phyloP scores from a whole-genome alignment of 176 grass and related monocot genomes.

The Carex kokanica region DNA sequence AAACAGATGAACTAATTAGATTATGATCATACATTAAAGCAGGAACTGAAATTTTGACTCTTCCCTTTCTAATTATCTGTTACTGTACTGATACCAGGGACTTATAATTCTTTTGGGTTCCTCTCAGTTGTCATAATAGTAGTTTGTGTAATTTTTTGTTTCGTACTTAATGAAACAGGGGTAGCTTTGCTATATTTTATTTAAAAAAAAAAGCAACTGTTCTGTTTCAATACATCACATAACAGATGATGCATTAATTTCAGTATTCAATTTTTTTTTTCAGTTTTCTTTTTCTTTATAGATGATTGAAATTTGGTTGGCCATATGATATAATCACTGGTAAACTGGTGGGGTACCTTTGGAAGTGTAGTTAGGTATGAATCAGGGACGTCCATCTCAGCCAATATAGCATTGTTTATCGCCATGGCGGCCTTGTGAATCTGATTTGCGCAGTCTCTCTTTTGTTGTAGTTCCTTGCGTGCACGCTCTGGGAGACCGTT shows the following conservation, averaged over 20 bases:
- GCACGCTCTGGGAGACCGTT: slow-evolving; percentile 52
- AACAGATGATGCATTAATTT: neutral
- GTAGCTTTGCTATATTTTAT: neutral
- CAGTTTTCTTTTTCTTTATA: neutral
- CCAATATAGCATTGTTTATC: slow-evolving; percentile 76
- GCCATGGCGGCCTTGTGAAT: slow-evolving; percentile 99
- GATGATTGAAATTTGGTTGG: neutral
- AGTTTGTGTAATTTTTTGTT: neutral
- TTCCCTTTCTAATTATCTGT: neutral
- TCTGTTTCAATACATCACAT: neutral
- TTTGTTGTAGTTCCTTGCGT: slow-evolving; percentile 75
- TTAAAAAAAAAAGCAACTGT: neutral
- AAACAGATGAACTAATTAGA: neutral
- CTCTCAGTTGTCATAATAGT: neutral
- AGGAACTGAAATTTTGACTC: neutral
- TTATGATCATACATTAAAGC: neutral
- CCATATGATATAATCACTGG: neutral
- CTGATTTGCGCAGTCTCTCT: slow-evolving; percentile 81
- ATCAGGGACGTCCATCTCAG: slow-evolving; percentile 79
- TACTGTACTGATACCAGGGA: neutral
- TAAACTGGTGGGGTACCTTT: slow-evolving; percentile 41
- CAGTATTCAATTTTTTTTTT: neutral
- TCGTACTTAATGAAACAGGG: neutral
- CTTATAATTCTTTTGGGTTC: neutral
- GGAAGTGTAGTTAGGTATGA: slow-evolving; percentile 78